Percentiles rank a stretch among this genome's conserved stretches.
phyloP scores from a whole-genome alignment of 2,329 filamentous ascomycete genomes.

The Hypoxylon sp. region DNA sequence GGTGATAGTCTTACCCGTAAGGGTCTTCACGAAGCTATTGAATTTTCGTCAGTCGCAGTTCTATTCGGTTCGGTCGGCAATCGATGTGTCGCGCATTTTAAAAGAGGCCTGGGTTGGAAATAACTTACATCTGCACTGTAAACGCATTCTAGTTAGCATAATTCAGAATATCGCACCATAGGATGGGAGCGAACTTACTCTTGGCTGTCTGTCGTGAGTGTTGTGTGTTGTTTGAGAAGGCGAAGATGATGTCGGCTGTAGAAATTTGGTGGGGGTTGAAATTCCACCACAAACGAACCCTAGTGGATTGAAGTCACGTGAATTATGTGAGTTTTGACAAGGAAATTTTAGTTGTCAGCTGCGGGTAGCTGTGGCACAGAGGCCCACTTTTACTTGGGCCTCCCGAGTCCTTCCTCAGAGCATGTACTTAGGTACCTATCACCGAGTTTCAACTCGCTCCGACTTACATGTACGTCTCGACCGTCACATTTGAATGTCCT shows the following conservation, averaged over 20 bases:
- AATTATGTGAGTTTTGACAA: slow-evolving; percentile 10
- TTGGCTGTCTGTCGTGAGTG: slow-evolving; percentile 68
- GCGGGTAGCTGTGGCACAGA: neutral
- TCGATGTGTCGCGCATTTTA: slow-evolving; percentile 50
- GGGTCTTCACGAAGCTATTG: slow-evolving; percentile 98
- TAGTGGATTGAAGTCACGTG: slow-evolving; percentile 45
- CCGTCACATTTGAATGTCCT: neutral
- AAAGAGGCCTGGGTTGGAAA: slow-evolving; percentile 45
- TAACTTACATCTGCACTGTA: slow-evolving; percentile 90
- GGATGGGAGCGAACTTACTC: slow-evolving; percentile 65
- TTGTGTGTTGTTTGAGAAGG: slow-evolving; percentile 59
- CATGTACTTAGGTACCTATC: neutral
- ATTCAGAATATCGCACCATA: slow-evolving; percentile 16
- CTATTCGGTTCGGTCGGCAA: slow-evolving; percentile 49
- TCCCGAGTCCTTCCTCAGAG: too few relatives aligned
- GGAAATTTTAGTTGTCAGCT: neutral
- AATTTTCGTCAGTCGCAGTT: slow-evolving; percentile 48
- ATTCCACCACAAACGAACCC: slow-evolving; percentile 42
- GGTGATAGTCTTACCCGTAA: slow-evolving; percentile 99
- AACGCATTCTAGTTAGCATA: slow-evolving; percentile 63
- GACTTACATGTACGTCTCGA: neutral
- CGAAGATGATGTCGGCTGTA: slow-evolving; percentile 55
- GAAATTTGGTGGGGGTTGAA: slow-evolving; percentile 57
- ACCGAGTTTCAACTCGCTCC: neutral
- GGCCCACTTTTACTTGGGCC: neutral